Conservation (phyloP, 306 rosid species). For the Hippophae rhamnoides region DNA sequence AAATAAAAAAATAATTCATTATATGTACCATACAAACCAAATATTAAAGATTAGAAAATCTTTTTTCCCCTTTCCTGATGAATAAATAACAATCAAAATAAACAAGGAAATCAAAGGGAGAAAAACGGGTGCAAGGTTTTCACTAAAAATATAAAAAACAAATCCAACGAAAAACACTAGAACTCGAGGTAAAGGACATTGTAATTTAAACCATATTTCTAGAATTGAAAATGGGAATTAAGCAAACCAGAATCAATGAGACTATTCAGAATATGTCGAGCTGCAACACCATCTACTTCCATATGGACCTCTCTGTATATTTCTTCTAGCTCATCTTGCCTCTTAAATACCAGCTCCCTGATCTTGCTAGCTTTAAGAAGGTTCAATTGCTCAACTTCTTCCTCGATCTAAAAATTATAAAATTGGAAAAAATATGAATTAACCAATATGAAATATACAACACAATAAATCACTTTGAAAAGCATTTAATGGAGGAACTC, state of each 20-base stretch:
- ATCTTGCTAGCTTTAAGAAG: slow-evolving; percentile 70
- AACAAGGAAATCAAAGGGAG: no score
- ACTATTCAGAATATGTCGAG: slow-evolving; percentile 46
- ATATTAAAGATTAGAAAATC: no score
- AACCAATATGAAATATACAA: slow-evolving; percentile 4
- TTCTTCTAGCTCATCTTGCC: slow-evolving; percentile 79
- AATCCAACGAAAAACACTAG: no score
- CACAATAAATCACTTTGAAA: not conserved
- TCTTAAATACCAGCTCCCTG: slow-evolving; percentile 72
- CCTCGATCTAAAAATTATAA: slow-evolving; percentile 35
- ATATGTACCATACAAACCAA: no score
- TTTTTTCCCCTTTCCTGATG: no score
- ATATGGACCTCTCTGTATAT: slow-evolving; percentile 74
- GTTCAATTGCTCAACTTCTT: slow-evolving; percentile 64
- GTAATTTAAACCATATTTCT: not conserved
- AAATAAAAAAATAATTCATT: no score
- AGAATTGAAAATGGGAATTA: not conserved
- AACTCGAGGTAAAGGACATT: not conserved
- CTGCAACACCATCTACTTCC: slow-evolving; percentile 64
- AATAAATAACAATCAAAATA: no score
- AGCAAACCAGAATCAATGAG: slow-evolving; percentile 71
- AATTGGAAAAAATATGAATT: slow-evolving; percentile 9
- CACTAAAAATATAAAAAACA: no score
- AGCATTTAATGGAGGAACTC: slow-evolving; percentile 11
- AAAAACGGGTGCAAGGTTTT: no score